Evolutionary conservation across 495 filamentous ascomycete genomes (phyloP), one percentile per base, ranked within the genome.

Genomic region (Tuber brumale): DNA sequence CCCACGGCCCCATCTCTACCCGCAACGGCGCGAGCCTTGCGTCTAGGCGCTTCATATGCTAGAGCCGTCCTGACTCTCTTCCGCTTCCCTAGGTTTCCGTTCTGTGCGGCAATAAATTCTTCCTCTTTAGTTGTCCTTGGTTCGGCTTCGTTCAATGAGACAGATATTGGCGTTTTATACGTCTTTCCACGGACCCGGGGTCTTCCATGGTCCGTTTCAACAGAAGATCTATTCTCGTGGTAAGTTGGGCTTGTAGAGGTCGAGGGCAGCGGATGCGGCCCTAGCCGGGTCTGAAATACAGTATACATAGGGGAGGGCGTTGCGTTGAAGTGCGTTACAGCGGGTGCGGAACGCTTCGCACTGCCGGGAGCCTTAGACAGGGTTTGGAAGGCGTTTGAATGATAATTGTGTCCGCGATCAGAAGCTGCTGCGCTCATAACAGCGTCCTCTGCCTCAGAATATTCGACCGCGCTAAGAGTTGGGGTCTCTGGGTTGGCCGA

Each of bases 61-160:
- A 80, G 74, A 46, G 78, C 78, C 70, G 78, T 80, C 71, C 69
- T 79, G 14, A 77, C 79, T 44, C 78, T 79, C 51, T 80, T 80
- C 27, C 78, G 78, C 46, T 80, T 80, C 27, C 78, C 78, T 3
- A 80, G 77, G 37, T 80, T 80, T 76, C 78, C 78, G 37, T 80
- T 80, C 69, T 80, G 78, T 66, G 78, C 78, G 41, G 78, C 78
- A 70, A 80, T 80, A 12, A 80, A 80, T 35, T 80, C 78, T 8
- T 80, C 78, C 39, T 80, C 78, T 39, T 80, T 80, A 0, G 78
- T 80, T 16, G 78, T 77, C 31, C 71, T 80, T 42, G 78, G 74
- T n/a, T 76, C 70, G 45, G 57, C 75, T 21, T 80, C 78, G 42
- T 71, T 71, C 35, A 73, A 61, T 37, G 78, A 79, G 42, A 80